A percentile compares a stretch with the other conserved stretches of the same genome.
These are phyloP conservation scores for Zasmidium angulare DNA, from an alignment of 2,329 filamentous ascomycete species.

Conservation along the genomic window DNA sequence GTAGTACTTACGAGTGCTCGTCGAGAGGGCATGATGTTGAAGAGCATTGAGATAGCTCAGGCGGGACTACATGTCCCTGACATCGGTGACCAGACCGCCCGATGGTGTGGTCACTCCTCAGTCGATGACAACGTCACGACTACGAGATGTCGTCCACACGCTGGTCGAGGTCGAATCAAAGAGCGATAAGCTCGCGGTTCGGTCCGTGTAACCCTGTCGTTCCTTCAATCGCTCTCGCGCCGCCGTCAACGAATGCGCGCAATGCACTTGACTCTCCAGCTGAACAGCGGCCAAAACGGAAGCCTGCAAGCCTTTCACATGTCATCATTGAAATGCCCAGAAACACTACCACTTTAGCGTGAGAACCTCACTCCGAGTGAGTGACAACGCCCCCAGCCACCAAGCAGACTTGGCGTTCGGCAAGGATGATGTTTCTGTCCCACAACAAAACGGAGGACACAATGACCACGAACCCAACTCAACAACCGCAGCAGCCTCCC, in stretches of 20 bases:
- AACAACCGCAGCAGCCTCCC: neutral
- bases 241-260: neutral
- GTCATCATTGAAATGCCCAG: neutral
- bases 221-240: neutral
- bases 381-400: neutral
- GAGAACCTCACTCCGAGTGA: neutral
- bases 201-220: neutral
- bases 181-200: neutral
- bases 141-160: neutral
- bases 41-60: neutral
- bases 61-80: neutral
- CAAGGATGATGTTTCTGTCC: neutral
- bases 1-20: constrained; percentile 14
- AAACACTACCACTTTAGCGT: neutral
- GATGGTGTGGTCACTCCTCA: neutral
- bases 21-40: constrained; percentile 11
- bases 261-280: neutral
- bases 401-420: neutral
- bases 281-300: neutral
- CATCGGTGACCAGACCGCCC: neutral
- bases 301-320: neutral
- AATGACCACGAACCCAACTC: neutral
- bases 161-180: neutral
- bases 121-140: neutral
- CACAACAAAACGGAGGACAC: neutral